Base-by-base conservation (phyloP, 225 moss, liverwort and hornwort genomes). In the Straminergon stramineum region DNA sequence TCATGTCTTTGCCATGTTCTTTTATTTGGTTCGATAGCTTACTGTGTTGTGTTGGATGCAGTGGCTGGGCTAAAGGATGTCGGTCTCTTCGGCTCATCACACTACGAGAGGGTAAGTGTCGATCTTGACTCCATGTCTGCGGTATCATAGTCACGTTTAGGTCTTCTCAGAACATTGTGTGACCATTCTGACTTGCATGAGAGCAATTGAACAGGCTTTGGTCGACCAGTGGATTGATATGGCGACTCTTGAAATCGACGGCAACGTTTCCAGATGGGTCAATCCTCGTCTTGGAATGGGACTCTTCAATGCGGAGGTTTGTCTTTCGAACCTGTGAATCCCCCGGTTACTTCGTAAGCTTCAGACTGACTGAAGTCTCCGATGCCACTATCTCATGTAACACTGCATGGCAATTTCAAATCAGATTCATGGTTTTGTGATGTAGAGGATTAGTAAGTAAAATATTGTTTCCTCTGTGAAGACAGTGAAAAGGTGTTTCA, bases 181-280 rank as follows among this genome's bases (percentile, higher is more conserved):
- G 2, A 8, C 19, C 30, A 21, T 30, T 26, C 56, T 82, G 62
- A 89, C 71, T 14, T 32, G 52, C 2, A 48, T 41, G 5, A 11
- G 53, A 17, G 37, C 35, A 34, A 31, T 4, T 48, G 61, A 53
- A 73, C 95, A 96, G 98, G 95, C 94, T 5, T 81, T 93, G 65
- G 89, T 99, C 18, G 97, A 99, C 75, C 96, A 99, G 67, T 99
- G 97, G 99, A 93, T 95, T 65, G 97, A 99, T 85, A 87, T 96
- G 14, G 88, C 96, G 17, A 51, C 92, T 23, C 80, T 91, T 37
- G 96, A 97, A 93, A 88, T 99, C 45, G 94, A 95, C 22, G 30
- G 6, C 15, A 89, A 95, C 53, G 17, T 48, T 3, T 4, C 13
- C 18, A 91, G 30, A 86, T 94, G 91, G 93, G 0, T 95, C 0